Percentiles rank a stretch among this genome's conserved stretches.
These are phyloP conservation scores for Leucosporidium scottii DNA, from an alignment of 768 basidiomycete genomes.

Conservation along the genomic window DNA sequence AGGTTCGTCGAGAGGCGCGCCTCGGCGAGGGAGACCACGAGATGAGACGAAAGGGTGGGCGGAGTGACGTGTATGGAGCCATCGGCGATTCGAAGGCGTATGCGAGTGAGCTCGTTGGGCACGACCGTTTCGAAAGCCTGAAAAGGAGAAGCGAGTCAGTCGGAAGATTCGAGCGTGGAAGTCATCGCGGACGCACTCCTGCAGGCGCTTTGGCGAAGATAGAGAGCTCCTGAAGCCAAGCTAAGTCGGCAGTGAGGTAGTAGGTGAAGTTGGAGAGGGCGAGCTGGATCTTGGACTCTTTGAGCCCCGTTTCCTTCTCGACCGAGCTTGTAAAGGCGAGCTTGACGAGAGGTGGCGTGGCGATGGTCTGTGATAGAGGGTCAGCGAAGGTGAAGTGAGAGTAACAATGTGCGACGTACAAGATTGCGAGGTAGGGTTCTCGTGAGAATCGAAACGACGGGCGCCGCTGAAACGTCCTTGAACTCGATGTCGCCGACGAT, in stretches of 20 bases:
- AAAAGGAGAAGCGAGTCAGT: background rate
- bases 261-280: conserved; percentile 12
- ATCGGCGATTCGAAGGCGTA: conserved; percentile 61
- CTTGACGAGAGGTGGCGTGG: conserved; percentile 53
- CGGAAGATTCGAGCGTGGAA: no score
- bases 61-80: conserved; percentile 59
- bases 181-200: conserved; percentile 51
- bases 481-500: conserved; percentile 60
- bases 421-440: conserved; percentile 55
- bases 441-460: conserved; percentile 45
- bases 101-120: conserved; percentile 73
- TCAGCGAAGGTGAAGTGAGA: background rate
- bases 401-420: conserved; percentile 46
- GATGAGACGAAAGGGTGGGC: conserved; percentile 55
- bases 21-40: conserved; percentile 58
- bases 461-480: conserved; percentile 47
- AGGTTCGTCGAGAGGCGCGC: conserved; percentile 65
- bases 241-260: background rate
- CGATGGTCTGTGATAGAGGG: conserved; percentile 15
- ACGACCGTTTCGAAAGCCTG: conserved; percentile 88
- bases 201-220: conserved; percentile 64
- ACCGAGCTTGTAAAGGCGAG: conserved; percentile 7
- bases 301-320: conserved; percentile 17
- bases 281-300: conserved; percentile 20
- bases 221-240: background rate